phyloP scores from a whole-genome alignment of 768 basidiomycete species.

The Tricholoma furcatifolium region DNA sequence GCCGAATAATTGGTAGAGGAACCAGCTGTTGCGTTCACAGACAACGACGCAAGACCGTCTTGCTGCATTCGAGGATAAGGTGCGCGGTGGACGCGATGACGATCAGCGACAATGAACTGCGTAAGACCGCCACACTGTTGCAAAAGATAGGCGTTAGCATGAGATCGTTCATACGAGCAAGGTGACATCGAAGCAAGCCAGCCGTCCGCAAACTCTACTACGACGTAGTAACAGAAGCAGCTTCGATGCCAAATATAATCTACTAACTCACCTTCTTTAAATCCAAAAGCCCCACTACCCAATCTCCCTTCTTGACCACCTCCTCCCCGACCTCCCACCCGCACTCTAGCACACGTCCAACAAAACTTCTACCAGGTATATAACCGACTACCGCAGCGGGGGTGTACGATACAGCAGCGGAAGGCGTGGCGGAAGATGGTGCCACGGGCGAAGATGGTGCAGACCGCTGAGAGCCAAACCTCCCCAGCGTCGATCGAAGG shows the following conservation, averaged over 20 bases:
- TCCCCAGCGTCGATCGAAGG: slow-evolving; percentile 19
- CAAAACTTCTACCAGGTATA: slow-evolving; percentile 86
- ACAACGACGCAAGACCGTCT: slow-evolving; percentile 15
- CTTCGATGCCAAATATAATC: slow-evolving; percentile 7
- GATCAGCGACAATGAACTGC: slow-evolving; percentile 86
- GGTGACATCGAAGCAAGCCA: neutral
- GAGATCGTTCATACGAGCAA: neutral
- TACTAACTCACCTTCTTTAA: slow-evolving; percentile 65
- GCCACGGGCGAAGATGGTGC: neutral
- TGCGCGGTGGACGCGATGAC: slow-evolving; percentile 71
- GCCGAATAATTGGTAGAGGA: slow-evolving; percentile 21
- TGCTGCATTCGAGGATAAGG: slow-evolving; percentile 55
- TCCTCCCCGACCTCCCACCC: slow-evolving; percentile 78
- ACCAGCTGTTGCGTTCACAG: neutral
- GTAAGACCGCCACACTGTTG: slow-evolving; percentile 77
- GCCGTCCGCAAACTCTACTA: neutral
- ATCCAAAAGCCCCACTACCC: slow-evolving; percentile 82
- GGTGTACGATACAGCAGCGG: slow-evolving; percentile 5
- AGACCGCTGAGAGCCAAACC: slow-evolving; percentile 11
- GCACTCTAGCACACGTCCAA: slow-evolving; percentile 78
- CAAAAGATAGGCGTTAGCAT: slow-evolving; percentile 17
- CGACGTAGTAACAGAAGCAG: neutral
- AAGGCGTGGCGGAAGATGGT: neutral
- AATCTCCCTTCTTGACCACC: slow-evolving; percentile 73
- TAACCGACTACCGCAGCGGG: slow-evolving; percentile 54